Conservation (phyloP, 371 early-diverging fungal genomes). For the Mortierella sp. region DNA sequence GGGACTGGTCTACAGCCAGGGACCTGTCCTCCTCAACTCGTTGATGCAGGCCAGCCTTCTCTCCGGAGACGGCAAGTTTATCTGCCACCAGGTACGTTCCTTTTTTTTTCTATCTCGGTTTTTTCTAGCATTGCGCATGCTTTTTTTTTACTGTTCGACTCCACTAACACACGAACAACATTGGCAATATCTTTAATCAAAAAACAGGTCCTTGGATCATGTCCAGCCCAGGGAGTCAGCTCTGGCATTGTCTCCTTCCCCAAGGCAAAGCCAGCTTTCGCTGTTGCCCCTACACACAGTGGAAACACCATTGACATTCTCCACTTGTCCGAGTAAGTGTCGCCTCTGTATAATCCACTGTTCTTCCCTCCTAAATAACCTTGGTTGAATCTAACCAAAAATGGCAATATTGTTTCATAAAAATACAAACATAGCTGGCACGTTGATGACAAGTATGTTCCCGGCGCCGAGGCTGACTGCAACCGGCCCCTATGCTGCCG, state of each 20-base stretch:
- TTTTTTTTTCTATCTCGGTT: not conserved
- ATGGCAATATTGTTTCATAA: no score
- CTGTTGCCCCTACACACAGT: slow-evolving; percentile 38
- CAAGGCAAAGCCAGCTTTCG: slow-evolving; percentile 60
- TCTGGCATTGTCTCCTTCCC: slow-evolving; percentile 62
- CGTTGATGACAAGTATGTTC: slow-evolving; percentile 69
- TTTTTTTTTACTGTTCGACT: not conserved
- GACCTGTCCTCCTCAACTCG: slow-evolving; percentile 36
- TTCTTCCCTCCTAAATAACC: not conserved
- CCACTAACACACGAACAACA: not conserved
- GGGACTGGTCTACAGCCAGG: slow-evolving; percentile 46
- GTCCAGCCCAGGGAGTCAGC: slow-evolving; percentile 23
- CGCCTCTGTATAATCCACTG: not conserved
- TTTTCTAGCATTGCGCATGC: no score
- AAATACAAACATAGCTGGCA: slow-evolving; percentile 73
- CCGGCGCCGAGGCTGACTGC: slow-evolving; percentile 68
- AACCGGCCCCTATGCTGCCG: slow-evolving; percentile 73
- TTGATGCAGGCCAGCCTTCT: slow-evolving; percentile 32
- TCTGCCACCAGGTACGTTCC: slow-evolving; percentile 23
- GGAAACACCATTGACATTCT: slow-evolving; percentile 63
- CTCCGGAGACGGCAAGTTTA: slow-evolving; percentile 36
- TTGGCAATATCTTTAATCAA: not conserved
- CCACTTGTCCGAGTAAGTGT: slow-evolving; percentile 68
- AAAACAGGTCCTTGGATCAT: slow-evolving; percentile 8
- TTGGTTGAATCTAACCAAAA: no score